Conservation (phyloP, 495 filamentous ascomycete species). For the Saxophila tyrrhenica region DNA sequence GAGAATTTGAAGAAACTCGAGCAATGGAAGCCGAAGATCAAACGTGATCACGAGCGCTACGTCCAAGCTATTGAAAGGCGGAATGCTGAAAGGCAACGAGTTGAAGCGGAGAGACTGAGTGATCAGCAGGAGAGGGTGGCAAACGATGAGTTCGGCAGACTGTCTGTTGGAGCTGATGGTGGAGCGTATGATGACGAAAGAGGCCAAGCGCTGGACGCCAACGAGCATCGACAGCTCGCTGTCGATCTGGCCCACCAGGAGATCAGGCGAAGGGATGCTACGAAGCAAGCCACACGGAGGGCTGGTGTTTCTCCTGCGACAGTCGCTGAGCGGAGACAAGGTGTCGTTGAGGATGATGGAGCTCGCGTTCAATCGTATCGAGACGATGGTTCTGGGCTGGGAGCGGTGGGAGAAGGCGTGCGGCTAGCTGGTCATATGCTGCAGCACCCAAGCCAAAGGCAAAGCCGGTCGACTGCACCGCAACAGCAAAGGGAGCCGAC, state of each 20-base stretch:
- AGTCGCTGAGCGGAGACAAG: conserved; percentile 44
- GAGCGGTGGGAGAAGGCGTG: conserved; percentile 1
- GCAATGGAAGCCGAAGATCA: conserved; percentile 52
- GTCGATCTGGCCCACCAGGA: conserved; percentile 67
- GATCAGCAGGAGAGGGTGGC: not conserved
- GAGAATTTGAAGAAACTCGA: conserved; percentile 49
- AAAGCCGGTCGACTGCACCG: not conserved
- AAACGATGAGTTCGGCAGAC: not conserved
- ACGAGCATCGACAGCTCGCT: conserved; percentile 62
- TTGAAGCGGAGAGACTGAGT: conserved; percentile 18
- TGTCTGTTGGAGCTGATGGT: not conserved
- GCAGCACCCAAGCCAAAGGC: not conserved
- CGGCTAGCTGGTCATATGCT: conserved; percentile 4
- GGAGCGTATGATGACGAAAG: conserved; percentile 3
- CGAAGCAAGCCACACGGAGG: conserved; percentile 42
- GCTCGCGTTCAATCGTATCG: not conserved
- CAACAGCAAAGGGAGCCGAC: not conserved
- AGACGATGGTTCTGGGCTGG: not conserved
- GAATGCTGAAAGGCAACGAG: conserved; percentile 21
- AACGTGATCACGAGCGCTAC: conserved; percentile 52
- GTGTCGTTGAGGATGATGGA: conserved; percentile 23
- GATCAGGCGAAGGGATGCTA: conserved; percentile 54
- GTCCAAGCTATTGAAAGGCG: conserved; percentile 39
- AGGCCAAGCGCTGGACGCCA: conserved; percentile 44
- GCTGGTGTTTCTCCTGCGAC: conserved; percentile 44